Evolutionary conservation across 2,329 filamentous ascomycete species (phyloP), one percentile per base, ranked within the genome.

Genomic region (Apiospora aurea): DNA sequence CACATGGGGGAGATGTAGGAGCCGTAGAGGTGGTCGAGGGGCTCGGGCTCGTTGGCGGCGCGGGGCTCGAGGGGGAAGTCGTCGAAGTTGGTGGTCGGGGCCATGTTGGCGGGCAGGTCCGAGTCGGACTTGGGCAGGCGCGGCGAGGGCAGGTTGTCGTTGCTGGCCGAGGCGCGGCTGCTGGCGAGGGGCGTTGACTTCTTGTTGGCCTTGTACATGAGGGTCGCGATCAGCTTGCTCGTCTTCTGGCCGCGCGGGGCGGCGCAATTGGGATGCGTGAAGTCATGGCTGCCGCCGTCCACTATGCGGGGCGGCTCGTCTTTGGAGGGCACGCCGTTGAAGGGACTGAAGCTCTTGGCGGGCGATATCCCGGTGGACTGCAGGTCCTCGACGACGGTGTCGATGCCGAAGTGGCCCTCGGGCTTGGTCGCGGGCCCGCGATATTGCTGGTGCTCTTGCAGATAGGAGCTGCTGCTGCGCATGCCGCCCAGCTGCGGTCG

Each of bases 1-100:
- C 90, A 92, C 73, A 92, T 84, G 7, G 90, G 89, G 24, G 89
- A 91, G 78, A 92, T 87, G 77, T 90, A 90, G 26, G 88, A 90
- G 74, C 90, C 90, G 76, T 92, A 92, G 24, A 92, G 85, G 73
- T 91, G 89, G 77, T 92, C 90, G 70, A 91, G 86, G 71, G 89
- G 84, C 81, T 91, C 85, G 76, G 87, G 82, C 78, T 90, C 86
- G 76, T 85, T 81, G 70, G 81, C 74, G 68, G 86, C 85, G 72
- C 89, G 85, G 72, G 88, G 86, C 79, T 92, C 88, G 69, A 91
- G 85, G 34, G 90, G 89, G 76, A 90, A 90, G 74, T 84, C 83
- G n/a, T 88, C 86, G 71, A 87, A 84, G 75, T 87, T 85, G 75
- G 85, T 87, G 68, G 90, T 88, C 11, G 91, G 89, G 24, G 89